phyloP scores from a whole-genome alignment of 116 monocot genomes.

The Papilionanthe hybrid region DNA sequence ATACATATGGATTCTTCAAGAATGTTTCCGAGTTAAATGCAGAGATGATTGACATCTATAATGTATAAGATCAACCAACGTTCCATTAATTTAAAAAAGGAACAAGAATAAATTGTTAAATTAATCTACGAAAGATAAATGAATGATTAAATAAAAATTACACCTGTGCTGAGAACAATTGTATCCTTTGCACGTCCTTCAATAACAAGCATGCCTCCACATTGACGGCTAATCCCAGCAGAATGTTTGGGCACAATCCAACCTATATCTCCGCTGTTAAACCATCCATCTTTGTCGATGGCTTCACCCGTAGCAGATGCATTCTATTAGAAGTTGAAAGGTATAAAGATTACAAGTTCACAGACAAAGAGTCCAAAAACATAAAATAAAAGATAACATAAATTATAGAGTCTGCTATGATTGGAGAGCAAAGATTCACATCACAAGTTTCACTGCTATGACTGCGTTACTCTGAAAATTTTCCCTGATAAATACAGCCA shows the following conservation, averaged over 20 bases:
- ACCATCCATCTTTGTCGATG: constrained; percentile 81
- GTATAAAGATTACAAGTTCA: too few relatives aligned
- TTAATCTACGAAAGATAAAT: background rate
- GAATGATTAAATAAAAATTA: background rate
- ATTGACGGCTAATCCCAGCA: constrained; percentile 50
- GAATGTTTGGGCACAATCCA: constrained; percentile 72
- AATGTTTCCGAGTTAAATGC: too few relatives aligned
- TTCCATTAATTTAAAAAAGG: background rate
- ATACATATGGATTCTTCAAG: too few relatives aligned
- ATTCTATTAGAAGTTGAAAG: constrained; percentile 34
- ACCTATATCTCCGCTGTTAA: constrained; percentile 91
- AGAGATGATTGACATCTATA: too few relatives aligned
- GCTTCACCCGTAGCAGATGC: constrained; percentile 59
- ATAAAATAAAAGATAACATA: too few relatives aligned
- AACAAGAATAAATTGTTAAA: background rate
- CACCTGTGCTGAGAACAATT: constrained; percentile 92
- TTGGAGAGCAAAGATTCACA: too few relatives aligned
- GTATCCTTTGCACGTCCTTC: constrained; percentile 97
- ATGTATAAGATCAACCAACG: too few relatives aligned
- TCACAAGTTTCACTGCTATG: too few relatives aligned
- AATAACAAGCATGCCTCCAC: constrained; percentile 90
- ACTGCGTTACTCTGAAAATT: too few relatives aligned
- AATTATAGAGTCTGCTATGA: too few relatives aligned
- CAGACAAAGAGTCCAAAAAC: too few relatives aligned
- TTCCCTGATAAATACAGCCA: too few relatives aligned